Base-by-base conservation (phyloP, 2,329 filamentous ascomycete species). In the Cladosporium oxysporum region DNA sequence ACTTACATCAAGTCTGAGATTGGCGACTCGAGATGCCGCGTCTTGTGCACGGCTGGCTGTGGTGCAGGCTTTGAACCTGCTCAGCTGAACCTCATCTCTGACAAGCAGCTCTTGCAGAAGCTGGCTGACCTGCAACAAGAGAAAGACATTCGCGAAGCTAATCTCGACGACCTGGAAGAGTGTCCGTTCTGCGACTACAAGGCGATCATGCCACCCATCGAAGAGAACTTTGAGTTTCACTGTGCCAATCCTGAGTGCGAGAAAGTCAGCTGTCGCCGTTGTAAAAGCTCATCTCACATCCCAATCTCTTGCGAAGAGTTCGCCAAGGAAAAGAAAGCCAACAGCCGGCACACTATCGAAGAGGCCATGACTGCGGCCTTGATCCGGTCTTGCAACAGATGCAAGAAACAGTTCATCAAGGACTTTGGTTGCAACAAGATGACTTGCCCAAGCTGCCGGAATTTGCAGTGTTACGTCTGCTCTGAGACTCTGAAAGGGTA, bases 121-220 rank as follows among this genome's bases (percentile, higher is more conserved):
- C 80, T 96, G 2, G 89, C 90, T 65, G 83, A 86, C 26, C 84
- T 93, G 61, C 90, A 93, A 74, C 88, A 91, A 75, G 86, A 90
- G 71, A 84, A 88, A 21, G 85, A 87, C 28, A 81, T 96, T 47
- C 85, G 86, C n/a, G 81, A 86, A 67, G 91, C 91, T 0, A 86
- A 84, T 0, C 84, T 96, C 41, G 87, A 92, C 49, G 87, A 89
- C 67, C 84, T 96, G 1, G 90, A 86, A 35, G 87, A 85, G 35
- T 96, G 92, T 70, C 91, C 92, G 0, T 95, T 93, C 73, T 96
- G 92, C 76, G 88, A 91, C 26, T 96, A 87, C 79, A 91, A 91
- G 50, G 90, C 88, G 37, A 90, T 92, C 66, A 91, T 87, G 69
- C 87, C 86, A 0, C 85, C 90, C 0, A 78, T 90, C 1, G 86